phyloP scores from a whole-genome alignment of 2,329 filamentous ascomycete genomes.

The Gyromitra esculenta region DNA sequence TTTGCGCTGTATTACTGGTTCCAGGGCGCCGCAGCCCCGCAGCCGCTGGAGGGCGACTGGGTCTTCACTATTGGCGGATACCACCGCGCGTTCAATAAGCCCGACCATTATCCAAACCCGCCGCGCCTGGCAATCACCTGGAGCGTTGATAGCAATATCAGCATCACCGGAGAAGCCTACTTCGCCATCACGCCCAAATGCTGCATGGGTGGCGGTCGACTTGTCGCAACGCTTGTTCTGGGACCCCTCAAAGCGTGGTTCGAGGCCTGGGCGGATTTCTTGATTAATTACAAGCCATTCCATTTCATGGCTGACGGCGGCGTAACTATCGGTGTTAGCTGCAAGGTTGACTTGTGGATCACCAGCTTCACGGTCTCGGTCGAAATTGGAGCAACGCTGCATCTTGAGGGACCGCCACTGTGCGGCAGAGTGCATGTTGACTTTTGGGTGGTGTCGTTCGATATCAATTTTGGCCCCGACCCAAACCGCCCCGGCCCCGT shows the following conservation, averaged over 20 bases:
- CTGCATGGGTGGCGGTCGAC: slow-evolving; percentile 62
- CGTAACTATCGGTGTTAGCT: slow-evolving; percentile 57
- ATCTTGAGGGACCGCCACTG: slow-evolving; percentile 59
- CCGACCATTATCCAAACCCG: slow-evolving; percentile 61
- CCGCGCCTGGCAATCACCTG: slow-evolving; percentile 62
- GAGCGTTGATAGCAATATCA: slow-evolving; percentile 58
- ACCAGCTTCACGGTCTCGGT: slow-evolving; percentile 57
- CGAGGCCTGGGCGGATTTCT: slow-evolving; percentile 61
- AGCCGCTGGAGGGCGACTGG: slow-evolving; percentile 60
- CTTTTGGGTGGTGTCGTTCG: slow-evolving; percentile 58
- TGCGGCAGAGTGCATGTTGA: slow-evolving; percentile 59
- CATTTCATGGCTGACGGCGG: slow-evolving; percentile 59
- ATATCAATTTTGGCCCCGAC: slow-evolving; percentile 57
- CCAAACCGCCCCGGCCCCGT: neutral
- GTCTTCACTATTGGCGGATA: slow-evolving; percentile 65
- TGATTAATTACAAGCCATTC: slow-evolving; percentile 63
- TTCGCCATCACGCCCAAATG: slow-evolving; percentile 64
- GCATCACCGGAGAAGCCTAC: slow-evolving; percentile 62
- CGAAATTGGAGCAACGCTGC: slow-evolving; percentile 58
- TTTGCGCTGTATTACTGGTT: slow-evolving; percentile 63
- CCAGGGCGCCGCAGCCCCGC: slow-evolving; percentile 39
- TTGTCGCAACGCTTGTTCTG: slow-evolving; percentile 58
- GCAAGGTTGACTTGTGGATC: slow-evolving; percentile 58
- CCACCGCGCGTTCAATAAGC: slow-evolving; percentile 60
- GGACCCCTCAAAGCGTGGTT: slow-evolving; percentile 61